Conservation (phyloP, 768 basidiomycete genomes). For the Lactifluus rugatus region DNA sequence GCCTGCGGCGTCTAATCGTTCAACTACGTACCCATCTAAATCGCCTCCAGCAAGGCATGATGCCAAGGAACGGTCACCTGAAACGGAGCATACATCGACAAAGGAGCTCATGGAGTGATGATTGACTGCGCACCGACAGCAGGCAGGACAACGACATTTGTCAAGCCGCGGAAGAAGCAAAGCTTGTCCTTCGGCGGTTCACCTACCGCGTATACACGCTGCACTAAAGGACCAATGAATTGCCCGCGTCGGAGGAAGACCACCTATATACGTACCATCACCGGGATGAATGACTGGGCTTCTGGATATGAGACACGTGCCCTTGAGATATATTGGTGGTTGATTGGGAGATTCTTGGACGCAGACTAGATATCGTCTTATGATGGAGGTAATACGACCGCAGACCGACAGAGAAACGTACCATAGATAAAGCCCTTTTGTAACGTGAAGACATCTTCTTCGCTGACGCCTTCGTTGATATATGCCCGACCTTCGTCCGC, state of each 20-base stretch:
- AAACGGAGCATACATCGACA: not conserved
- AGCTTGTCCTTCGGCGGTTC: slow-evolving; percentile 21
- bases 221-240: slow-evolving; percentile 8
- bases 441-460: slow-evolving; percentile 10
- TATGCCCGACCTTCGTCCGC: slow-evolving; percentile 59
- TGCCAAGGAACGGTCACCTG: slow-evolving; percentile 54
- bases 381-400: not conserved
- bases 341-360: slow-evolving; percentile 2
- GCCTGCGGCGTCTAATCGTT: not conserved
- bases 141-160: slow-evolving; percentile 24
- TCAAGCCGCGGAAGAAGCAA: slow-evolving; percentile 19
- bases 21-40: slow-evolving; percentile 52
- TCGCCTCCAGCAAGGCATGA: slow-evolving; percentile 71
- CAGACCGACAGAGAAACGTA: not conserved
- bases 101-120: not conserved
- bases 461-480: slow-evolving; percentile 1
- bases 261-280: slow-evolving; percentile 20
- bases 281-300: slow-evolving; percentile 30
- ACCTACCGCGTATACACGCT: slow-evolving; percentile 25
- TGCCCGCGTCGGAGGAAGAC: not conserved
- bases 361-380: slow-evolving; percentile 2
- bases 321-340: not conserved
- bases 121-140: not conserved
- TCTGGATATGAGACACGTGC: slow-evolving; percentile 22
- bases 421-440: slow-evolving; percentile 5